Conservation (phyloP, 2,329 filamentous ascomycete species). For the Metarhizium anisopliae region DNA sequence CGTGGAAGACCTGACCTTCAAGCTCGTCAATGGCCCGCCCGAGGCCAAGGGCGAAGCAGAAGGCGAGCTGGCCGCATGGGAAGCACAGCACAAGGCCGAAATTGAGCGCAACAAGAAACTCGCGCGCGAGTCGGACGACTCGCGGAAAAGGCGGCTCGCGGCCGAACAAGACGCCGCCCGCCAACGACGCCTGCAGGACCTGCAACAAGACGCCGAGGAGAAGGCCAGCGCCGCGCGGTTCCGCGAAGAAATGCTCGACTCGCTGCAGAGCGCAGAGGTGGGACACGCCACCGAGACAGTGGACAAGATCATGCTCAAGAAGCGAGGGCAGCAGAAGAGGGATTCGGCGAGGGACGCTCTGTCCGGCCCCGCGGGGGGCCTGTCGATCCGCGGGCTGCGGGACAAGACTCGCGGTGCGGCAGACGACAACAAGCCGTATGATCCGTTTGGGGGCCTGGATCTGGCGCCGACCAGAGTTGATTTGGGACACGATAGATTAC, state of each 20-base stretch:
- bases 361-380: slow-evolving; percentile 14
- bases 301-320: slow-evolving; percentile 61
- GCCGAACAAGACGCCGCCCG: slow-evolving; percentile 59
- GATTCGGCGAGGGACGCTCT: slow-evolving; percentile 26
- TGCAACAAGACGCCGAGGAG: slow-evolving; percentile 63
- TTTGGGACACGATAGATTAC: slow-evolving; percentile 38
- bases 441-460: slow-evolving; percentile 73
- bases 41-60: slow-evolving; percentile 46
- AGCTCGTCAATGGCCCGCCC: slow-evolving; percentile 67
- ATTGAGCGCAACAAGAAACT: slow-evolving; percentile 53
- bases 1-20: slow-evolving; percentile 83
- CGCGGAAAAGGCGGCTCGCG: slow-evolving; percentile 43
- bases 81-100: slow-evolving; percentile 60
- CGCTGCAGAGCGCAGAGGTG: slow-evolving; percentile 51
- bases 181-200: slow-evolving; percentile 48
- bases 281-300: slow-evolving; percentile 51
- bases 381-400: slow-evolving; percentile 75
- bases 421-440: slow-evolving; percentile 64
- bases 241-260: slow-evolving; percentile 60
- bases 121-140: slow-evolving; percentile 47
- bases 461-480: slow-evolving; percentile 62
- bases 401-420: slow-evolving; percentile 37
- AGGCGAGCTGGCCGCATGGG: slow-evolving; percentile 47
- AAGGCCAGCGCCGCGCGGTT: slow-evolving; percentile 53
- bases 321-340: slow-evolving; percentile 48